Percentiles rank a stretch among this genome's conserved stretches.
Evolutionary conservation across 495 filamentous ascomycete genomes (phyloP).

Genomic region (Tuber magnatum): DNA sequence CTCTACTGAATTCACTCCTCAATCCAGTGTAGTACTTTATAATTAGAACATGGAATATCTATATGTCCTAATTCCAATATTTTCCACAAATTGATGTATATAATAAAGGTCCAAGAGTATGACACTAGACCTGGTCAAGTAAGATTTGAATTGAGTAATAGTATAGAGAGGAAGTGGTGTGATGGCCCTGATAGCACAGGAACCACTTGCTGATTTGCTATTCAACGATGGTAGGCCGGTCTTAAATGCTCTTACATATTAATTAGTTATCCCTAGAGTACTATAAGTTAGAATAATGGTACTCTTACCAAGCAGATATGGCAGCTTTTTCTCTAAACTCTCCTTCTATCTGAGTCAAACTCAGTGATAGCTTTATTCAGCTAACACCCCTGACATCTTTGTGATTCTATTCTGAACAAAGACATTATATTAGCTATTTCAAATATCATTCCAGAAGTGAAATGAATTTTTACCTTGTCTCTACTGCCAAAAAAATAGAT

Average conservation of each 20-base stretch:
- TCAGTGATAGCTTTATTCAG: neutral
- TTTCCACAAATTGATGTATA: neutral
- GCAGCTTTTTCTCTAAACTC: neutral
- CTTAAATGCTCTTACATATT: neutral
- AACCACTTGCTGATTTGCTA: no score
- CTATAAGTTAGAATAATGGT: neutral
- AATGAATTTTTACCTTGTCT: neutral
- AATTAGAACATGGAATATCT: neutral
- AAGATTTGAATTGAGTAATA: neutral
- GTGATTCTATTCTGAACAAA: neutral
- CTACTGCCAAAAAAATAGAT: no score
- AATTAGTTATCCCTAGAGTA: neutral
- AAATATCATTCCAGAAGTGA: neutral
- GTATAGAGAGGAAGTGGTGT: neutral
- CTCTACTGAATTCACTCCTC: neutral
- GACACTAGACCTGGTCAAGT: rapidly evolving
- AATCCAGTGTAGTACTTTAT: neutral
- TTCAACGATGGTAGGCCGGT: neutral
- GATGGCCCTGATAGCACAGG: no score
- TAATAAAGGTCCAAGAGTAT: neutral
- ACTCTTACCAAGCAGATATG: neutral
- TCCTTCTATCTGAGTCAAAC: neutral
- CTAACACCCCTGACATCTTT: neutral
- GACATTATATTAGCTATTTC: neutral
- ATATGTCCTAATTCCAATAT: neutral